phyloP scores from a whole-genome alignment of 257 asterid genomes.

The Plantago elongata region DNA sequence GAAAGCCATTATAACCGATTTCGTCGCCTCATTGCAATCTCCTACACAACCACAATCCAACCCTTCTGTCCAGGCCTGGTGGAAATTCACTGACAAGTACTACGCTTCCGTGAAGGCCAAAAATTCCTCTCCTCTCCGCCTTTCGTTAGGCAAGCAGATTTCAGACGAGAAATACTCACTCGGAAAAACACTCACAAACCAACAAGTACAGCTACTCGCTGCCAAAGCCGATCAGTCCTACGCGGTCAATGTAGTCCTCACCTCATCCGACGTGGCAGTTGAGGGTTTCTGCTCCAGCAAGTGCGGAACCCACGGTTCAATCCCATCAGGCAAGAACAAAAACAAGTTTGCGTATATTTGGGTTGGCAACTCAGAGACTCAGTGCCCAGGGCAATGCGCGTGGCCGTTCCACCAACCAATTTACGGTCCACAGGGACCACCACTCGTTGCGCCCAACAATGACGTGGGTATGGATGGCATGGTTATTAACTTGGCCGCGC shows the following conservation, averaged over 20 bases:
- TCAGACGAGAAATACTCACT: conserved; percentile 27
- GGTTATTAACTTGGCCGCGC: conserved; percentile 41
- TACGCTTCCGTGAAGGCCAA: conserved; percentile 13
- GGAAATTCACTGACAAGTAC: conserved; percentile 41
- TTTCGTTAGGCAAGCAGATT: conserved; percentile 35
- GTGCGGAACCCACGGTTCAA: conserved; percentile 33
- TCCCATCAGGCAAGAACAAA: neutral
- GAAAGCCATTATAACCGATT: conserved; percentile 39
- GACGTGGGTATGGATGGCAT: conserved; percentile 54
- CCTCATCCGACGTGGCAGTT: conserved; percentile 35
- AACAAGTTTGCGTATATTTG: conserved; percentile 33
- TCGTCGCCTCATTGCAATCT: conserved; percentile 33
- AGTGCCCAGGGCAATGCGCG: conserved; percentile 41
- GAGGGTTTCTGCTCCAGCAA: conserved; percentile 37
- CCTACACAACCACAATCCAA: conserved; percentile 16
- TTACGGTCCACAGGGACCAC: conserved; percentile 49
- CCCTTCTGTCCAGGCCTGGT: conserved; percentile 52
- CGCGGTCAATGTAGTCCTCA: conserved; percentile 37
- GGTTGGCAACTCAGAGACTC: conserved; percentile 43
- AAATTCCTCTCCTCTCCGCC: conserved; percentile 21
- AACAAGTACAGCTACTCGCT: conserved; percentile 31
- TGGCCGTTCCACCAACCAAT: conserved; percentile 53
- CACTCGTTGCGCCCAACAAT: conserved; percentile 41
- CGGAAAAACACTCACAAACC: conserved; percentile 34
- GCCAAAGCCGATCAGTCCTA: conserved; percentile 30